These are phyloP conservation scores for Phyllachora maydis DNA, from an alignment of 2,329 filamentous ascomycete species.

Conservation along the genomic window DNA sequence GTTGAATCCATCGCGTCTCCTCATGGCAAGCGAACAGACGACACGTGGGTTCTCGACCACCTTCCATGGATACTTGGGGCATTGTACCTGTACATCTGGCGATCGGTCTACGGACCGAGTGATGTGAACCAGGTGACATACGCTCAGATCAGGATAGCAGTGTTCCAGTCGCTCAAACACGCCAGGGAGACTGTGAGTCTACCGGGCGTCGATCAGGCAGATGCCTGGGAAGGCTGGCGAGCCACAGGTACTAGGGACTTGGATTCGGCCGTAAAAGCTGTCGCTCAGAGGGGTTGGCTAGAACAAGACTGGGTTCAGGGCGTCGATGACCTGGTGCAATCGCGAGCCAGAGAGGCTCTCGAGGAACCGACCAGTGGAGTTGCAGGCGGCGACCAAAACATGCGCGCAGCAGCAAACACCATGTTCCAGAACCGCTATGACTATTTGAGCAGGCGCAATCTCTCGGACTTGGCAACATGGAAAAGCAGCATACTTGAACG, in stretches of 20 bases:
- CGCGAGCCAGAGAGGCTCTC: too few species aligned
- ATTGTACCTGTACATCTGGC: constrained; percentile 37
- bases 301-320: constrained; percentile 41
- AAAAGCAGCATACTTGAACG: constrained; percentile 34
- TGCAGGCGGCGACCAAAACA: too few species aligned
- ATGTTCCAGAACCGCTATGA: constrained; percentile 64
- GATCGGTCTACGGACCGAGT: constrained; percentile 19
- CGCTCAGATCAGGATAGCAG: constrained; percentile 21
- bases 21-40: constrained; percentile 19
- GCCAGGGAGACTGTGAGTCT: constrained; percentile 19
- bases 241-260: constrained; percentile 30
- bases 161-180: constrained; percentile 19
- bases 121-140: constrained; percentile 21
- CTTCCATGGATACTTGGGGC: constrained; percentile 34
- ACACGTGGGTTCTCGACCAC: constrained; percentile 26
- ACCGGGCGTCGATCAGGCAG: constrained; percentile 15
- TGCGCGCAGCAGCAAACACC: constrained; percentile 37
- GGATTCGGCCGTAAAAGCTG: constrained; percentile 36
- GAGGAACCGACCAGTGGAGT: too few species aligned
- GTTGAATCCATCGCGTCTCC: constrained; percentile 34
- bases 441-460: constrained; percentile 43
- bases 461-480: constrained; percentile 42
- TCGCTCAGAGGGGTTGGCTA: constrained; percentile 36
- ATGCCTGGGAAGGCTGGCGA: constrained; percentile 32
- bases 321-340: constrained; percentile 36